phyloP scores from a whole-genome alignment of 2,329 filamentous ascomycete species.

The Verticillium nubilum region DNA sequence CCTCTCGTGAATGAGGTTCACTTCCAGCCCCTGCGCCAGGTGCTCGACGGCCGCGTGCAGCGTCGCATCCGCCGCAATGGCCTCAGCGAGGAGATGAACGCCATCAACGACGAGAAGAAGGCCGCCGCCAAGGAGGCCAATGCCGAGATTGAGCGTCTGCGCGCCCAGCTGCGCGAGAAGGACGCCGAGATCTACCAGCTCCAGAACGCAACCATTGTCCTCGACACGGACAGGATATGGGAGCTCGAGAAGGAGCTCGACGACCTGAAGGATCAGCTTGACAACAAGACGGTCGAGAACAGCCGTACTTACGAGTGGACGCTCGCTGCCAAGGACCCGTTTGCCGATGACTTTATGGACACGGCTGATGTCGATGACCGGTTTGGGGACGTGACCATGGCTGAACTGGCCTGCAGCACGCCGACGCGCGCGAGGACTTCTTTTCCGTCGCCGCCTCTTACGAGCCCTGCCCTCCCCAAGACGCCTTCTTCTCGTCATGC shows the following conservation, averaged over 20 bases:
- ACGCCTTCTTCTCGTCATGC: conserved; percentile 9
- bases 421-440: conserved; percentile 38
- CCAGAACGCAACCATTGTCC: conserved; percentile 41
- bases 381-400: conserved; percentile 47
- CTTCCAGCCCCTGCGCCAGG: conserved; percentile 46
- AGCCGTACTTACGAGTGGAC: conserved; percentile 43
- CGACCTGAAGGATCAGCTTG: conserved; percentile 26
- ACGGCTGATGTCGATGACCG: conserved; percentile 27
- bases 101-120: conserved; percentile 41
- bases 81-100: conserved; percentile 53
- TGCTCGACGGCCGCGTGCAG: conserved; percentile 52
- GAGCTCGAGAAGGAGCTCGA: conserved; percentile 33
- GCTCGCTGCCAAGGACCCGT: conserved; percentile 41
- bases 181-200: conserved; percentile 49
- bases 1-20: conserved; percentile 31
- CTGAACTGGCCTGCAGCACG: conserved; percentile 46
- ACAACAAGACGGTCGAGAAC: conserved; percentile 18
- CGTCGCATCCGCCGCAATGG: conserved; percentile 51
- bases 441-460: conserved; percentile 51
- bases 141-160: conserved; percentile 44
- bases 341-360: conserved; percentile 35
- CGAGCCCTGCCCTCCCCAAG: conserved; percentile 35
- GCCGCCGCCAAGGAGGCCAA: conserved; percentile 30
- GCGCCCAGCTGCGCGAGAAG: conserved; percentile 39
- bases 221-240: conserved; percentile 42